Percentiles rank a stretch among this genome's conserved stretches.
Evolutionary conservation across 768 basidiomycete species (phyloP).

Genomic region (Galerina marginata): DNA sequence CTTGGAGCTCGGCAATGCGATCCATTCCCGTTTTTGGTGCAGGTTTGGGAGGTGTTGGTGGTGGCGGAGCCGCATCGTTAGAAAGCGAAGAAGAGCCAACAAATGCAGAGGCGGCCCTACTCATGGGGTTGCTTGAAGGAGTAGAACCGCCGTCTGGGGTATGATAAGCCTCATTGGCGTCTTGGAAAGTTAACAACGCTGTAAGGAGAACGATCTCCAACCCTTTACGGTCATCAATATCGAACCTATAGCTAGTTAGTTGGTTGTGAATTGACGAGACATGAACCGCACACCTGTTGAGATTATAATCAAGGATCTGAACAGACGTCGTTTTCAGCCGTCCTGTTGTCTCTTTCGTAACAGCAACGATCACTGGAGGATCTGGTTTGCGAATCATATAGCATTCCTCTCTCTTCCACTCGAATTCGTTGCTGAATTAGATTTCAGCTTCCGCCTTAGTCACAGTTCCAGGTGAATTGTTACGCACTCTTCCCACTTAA

Average conservation of each 20-base stretch:
- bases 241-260: slow-evolving; percentile 57
- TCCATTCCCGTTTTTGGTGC: slow-evolving; percentile 69
- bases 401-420: slow-evolving; percentile 87
- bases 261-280: not conserved
- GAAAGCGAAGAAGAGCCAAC: slow-evolving; percentile 11
- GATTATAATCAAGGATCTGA: slow-evolving; percentile 86
- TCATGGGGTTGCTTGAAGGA: slow-evolving; percentile 12
- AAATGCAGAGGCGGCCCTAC: slow-evolving; percentile 19
- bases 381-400: slow-evolving; percentile 86
- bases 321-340: slow-evolving; percentile 66
- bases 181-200: slow-evolving; percentile 78
- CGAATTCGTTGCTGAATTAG: slow-evolving; percentile 71
- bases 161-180: slow-evolving; percentile 64
- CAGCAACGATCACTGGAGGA: slow-evolving; percentile 82
- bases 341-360: slow-evolving; percentile 78
- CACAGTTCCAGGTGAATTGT: not conserved
- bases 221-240: slow-evolving; percentile 84
- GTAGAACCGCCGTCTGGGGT: slow-evolving; percentile 23
- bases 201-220: slow-evolving; percentile 83
- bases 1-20: slow-evolving; percentile 75
- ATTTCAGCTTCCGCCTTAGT: slow-evolving; percentile 1
- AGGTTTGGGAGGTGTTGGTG: slow-evolving; percentile 62
- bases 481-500: slow-evolving; percentile 84
- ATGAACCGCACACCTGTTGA: slow-evolving; percentile 60
- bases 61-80: slow-evolving; percentile 33